A percentile compares a stretch with the other conserved stretches of the same genome.
These are phyloP conservation scores for Blakeslea trispora DNA, from an alignment of 371 early-diverging fungal genomes.

Conservation along the genomic window DNA sequence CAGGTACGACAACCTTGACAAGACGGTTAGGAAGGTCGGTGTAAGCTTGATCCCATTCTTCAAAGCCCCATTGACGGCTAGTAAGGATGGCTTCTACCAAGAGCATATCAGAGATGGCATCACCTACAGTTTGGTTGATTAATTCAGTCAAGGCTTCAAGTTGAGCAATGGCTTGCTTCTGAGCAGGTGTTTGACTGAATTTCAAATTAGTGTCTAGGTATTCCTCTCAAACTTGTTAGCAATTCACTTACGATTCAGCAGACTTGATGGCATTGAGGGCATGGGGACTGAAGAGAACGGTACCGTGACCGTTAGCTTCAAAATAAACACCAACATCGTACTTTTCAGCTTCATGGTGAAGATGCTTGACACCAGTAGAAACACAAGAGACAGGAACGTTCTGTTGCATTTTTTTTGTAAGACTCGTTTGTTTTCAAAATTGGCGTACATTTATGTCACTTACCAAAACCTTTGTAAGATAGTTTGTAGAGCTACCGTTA, in stretches of 20 bases:
- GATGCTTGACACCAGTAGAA: constrained; percentile 99
- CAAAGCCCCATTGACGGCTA: constrained; percentile 75
- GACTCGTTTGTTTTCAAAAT: background rate
- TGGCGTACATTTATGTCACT: constrained; percentile 15
- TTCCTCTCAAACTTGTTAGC: background rate
- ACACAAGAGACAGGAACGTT: constrained; percentile 94
- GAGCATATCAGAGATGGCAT: constrained; percentile 98
- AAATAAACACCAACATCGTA: constrained; percentile 99
- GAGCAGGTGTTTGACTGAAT: constrained; percentile 71
- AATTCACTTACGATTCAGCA: constrained; percentile 58
- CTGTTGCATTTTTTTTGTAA: constrained; percentile 32
- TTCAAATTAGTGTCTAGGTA: constrained; percentile 1
- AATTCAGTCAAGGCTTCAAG: constrained; percentile 85
- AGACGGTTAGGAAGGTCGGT: constrained; percentile 93
- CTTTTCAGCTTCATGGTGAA: constrained; percentile 96
- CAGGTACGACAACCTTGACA: constrained; percentile 93
- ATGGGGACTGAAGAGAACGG: constrained; percentile 90
- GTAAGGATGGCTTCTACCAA: constrained; percentile 93
- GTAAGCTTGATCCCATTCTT: constrained; percentile 93
- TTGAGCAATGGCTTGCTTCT: constrained; percentile 74
- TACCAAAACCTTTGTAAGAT: constrained; percentile 84
- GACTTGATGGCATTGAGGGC: constrained; percentile 79
- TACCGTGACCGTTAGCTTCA: constrained; percentile 99
- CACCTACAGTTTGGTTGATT: constrained; percentile 98
- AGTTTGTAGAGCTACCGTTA: constrained; percentile 94